Percentiles rank a stretch among this genome's conserved stretches.
Conservation (phyloP, 2,329 filamentous ascomycete genomes). For the Botrytis squamosa region DNA sequence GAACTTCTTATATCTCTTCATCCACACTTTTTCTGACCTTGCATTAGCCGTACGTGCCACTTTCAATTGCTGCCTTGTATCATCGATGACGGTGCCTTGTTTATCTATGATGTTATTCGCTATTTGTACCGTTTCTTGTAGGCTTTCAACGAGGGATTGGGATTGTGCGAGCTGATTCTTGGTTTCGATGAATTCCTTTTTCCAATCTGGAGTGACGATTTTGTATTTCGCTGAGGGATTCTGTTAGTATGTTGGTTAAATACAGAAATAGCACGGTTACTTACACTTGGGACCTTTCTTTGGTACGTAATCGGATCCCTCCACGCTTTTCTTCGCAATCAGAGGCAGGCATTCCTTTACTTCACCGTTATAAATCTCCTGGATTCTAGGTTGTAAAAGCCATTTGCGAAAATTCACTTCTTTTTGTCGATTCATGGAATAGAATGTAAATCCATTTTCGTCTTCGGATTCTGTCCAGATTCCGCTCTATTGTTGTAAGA, state of each 20-base stretch:
- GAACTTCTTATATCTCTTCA: neutral
- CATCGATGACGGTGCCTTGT: neutral
- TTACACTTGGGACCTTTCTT: neutral
- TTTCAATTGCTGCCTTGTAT: neutral
- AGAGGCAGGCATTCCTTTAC: neutral
- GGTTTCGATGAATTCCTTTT: neutral
- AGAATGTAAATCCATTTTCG: neutral
- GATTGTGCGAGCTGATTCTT: neutral
- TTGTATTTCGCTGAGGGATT: neutral
- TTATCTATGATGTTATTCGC: neutral
- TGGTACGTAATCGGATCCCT: constrained; percentile 1
- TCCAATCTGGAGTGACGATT: neutral
- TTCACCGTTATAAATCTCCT: neutral
- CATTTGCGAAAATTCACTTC: neutral
- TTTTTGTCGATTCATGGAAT: neutral
- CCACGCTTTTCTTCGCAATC: neutral
- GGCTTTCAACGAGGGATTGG: neutral
- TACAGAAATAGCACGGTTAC: too few relatives aligned
- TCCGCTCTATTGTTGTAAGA: neutral
- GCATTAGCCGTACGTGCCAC: neutral
- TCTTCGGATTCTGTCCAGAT: neutral
- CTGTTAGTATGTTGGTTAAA: neutral
- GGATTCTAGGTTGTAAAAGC: neutral
- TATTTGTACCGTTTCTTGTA: neutral
- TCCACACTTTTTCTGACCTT: neutral